phyloP scores from a whole-genome alignment of 225 moss, liverwort and hornwort species.

The Polytrichum commune region DNA sequence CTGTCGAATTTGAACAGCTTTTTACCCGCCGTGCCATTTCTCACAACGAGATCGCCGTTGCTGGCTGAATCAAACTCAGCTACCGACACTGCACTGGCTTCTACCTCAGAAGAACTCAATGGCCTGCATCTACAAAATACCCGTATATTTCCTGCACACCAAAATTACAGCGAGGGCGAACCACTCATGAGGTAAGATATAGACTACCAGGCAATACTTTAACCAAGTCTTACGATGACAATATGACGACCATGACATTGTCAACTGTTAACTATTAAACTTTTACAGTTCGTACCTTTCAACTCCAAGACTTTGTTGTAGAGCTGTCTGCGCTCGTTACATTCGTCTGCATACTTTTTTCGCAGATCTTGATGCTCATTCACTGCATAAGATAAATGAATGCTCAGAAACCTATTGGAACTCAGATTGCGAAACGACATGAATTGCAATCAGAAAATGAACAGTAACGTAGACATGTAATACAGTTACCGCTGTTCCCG shows the following conservation, averaged over 20 bases:
- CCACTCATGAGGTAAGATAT: too few species aligned
- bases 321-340: slow-evolving; percentile 70
- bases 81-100: slow-evolving; percentile 50
- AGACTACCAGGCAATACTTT: too few species aligned
- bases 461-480: too few species aligned
- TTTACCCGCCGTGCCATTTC: slow-evolving; percentile 67
- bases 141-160: slow-evolving; percentile 76
- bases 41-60: slow-evolving; percentile 76
- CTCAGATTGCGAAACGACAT: too few species aligned
- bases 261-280: too few species aligned
- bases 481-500: too few species aligned
- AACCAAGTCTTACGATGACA: too few species aligned
- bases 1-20: slow-evolving; percentile 95
- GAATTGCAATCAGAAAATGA: too few species aligned
- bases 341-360: slow-evolving; percentile 71
- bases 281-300: slow-evolving; percentile 48
- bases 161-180: too few species aligned
- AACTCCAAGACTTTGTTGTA: slow-evolving; percentile 96
- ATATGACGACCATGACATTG: too few species aligned
- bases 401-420: too few species aligned
- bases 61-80: slow-evolving; percentile 74
- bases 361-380: slow-evolving; percentile 70
- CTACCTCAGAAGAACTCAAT: slow-evolving; percentile 50
- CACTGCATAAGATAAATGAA: slow-evolving; percentile 31
- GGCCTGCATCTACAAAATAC: slow-evolving; percentile 95